Conservation (phyloP, 768 basidiomycete genomes). For the Chalciporus pseudorubinellus region DNA sequence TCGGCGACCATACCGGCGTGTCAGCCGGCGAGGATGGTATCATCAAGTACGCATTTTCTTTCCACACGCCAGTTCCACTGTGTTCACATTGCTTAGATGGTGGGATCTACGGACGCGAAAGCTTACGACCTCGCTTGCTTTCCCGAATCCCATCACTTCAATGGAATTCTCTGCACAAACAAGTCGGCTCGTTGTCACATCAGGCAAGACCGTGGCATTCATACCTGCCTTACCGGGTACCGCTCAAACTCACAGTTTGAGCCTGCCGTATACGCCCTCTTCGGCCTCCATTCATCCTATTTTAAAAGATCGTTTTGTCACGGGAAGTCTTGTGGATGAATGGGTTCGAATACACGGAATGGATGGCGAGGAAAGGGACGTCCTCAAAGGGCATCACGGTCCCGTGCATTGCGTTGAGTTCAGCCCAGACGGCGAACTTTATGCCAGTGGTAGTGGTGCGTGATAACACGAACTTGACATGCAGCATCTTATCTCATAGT, state of each 20-base stretch:
- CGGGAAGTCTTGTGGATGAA: constrained; percentile 85
- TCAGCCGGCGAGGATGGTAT: constrained; percentile 90
- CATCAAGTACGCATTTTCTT: constrained; percentile 61
- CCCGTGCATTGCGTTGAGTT: constrained; percentile 94
- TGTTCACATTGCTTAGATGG: constrained; percentile 59
- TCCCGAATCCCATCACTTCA: constrained; percentile 81
- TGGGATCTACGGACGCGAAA: constrained; percentile 89
- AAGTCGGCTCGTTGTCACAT: constrained; percentile 82
- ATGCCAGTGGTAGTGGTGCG: constrained; percentile 94
- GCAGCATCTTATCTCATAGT: constrained; percentile 5
- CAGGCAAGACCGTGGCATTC: constrained; percentile 90
- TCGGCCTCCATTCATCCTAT: constrained; percentile 95
- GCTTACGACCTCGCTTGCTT: constrained; percentile 65
- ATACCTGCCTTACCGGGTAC: constrained; percentile 70
- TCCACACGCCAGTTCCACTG: neutral
- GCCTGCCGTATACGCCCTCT: constrained; percentile 82
- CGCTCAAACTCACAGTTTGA: constrained; percentile 69
- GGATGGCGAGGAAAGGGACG: constrained; percentile 85
- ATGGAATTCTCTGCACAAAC: constrained; percentile 90
- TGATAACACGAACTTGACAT: constrained; percentile 20
- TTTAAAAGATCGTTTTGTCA: constrained; percentile 85
- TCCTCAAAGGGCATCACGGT: constrained; percentile 95
- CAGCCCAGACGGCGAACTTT: constrained; percentile 96
- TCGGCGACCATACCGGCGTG: constrained; percentile 82
- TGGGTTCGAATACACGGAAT: constrained; percentile 96